phyloP scores from a whole-genome alignment of 305 asterid genomes.

The Fraxinus velutina region DNA sequence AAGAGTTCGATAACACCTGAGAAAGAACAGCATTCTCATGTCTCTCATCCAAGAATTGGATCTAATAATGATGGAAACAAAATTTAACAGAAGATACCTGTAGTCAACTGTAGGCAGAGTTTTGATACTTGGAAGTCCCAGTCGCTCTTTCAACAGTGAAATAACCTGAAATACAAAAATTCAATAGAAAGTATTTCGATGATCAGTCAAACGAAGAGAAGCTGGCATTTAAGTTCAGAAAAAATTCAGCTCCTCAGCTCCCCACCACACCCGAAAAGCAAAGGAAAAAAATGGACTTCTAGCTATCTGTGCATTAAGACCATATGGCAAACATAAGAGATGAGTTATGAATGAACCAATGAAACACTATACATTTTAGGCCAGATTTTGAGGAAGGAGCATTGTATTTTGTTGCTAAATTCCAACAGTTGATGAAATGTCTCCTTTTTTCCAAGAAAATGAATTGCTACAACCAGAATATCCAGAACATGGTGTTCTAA shows the following conservation, averaged over 20 bases:
- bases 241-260: not conserved
- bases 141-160: constrained; percentile 77
- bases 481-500: not conserved
- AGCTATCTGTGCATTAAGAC: not conserved
- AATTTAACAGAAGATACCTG: constrained; percentile 43
- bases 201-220: constrained; percentile 22
- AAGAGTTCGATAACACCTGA: not conserved
- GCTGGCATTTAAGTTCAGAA: not conserved
- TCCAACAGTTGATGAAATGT: not conserved
- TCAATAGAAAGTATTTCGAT: constrained; percentile 27
- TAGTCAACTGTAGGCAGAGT: constrained; percentile 82
- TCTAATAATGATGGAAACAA: not conserved
- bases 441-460: not conserved
- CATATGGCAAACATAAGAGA: not conserved
- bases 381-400: not conserved
- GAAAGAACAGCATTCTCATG: not conserved
- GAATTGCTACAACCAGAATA: not conserved
- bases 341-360: not conserved
- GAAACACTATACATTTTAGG: not conserved
- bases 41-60: not conserved
- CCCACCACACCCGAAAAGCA: not conserved
- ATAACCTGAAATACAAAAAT: constrained; percentile 54
- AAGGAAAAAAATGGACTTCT: not conserved
- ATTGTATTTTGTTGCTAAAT: not conserved
- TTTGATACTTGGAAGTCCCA: constrained; percentile 55